Conservation (phyloP, 306 rosid species). For the Corylus heterophylla region DNA sequence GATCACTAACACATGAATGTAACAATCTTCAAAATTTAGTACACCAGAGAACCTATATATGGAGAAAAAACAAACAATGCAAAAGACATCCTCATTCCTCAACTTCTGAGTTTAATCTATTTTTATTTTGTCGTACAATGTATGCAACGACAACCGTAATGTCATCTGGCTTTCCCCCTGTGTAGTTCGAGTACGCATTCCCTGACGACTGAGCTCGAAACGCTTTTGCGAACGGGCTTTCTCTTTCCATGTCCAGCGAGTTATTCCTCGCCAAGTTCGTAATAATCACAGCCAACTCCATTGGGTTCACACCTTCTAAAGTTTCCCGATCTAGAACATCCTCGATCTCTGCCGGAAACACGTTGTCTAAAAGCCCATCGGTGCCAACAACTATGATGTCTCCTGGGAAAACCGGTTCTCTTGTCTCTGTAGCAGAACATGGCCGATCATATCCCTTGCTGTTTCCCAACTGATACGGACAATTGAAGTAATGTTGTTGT, state of each 20-base stretch:
- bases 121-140: not conserved
- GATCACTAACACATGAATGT: too few relatives aligned
- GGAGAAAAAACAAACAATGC: too few relatives aligned
- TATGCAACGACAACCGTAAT: not conserved
- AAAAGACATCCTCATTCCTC: too few relatives aligned
- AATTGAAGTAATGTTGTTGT: conserved; percentile 6
- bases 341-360: not conserved
- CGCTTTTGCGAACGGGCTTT: not conserved
- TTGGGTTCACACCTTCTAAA: not conserved
- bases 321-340: not conserved
- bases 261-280: not conserved
- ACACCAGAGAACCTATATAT: too few relatives aligned
- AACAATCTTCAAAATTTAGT: too few relatives aligned
- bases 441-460: not conserved
- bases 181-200: not conserved
- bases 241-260: not conserved
- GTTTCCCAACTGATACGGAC: conserved; percentile 13
- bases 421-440: not conserved
- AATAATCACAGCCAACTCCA: not conserved
- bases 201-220: not conserved
- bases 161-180: not conserved
- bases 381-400: not conserved
- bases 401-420: not conserved
- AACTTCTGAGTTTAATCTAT: too few relatives aligned
- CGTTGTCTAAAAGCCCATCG: not conserved